Evolutionary conservation across 305 asterid species (phyloP), one percentile per base, ranked within the genome.

Genomic region (Galium porrigens): DNA sequence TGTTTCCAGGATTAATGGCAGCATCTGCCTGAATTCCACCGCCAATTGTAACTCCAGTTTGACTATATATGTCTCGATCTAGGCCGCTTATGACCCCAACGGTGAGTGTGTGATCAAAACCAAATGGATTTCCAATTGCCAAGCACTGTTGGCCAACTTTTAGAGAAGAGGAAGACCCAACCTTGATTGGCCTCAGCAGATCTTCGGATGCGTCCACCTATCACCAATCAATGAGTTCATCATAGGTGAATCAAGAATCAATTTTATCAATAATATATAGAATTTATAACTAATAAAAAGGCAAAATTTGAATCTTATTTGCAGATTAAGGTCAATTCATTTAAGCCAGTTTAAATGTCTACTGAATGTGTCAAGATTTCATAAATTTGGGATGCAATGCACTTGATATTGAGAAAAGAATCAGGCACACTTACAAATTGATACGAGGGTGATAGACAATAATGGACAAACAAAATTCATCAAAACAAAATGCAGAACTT

Each of bases 21-120:
- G 99, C 99, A 78, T 92, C 99, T 63, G 99, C 89, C 80, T 92
- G 99, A 67, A 92, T 84, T 54, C 99, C 97, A 65, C 96, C 99
- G 63, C 97, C 94, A 37, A 89, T 87, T 5, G 97, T 92, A 65
- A 92, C 97, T 68, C 99, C 97, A 61, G 95, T 75, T 85, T 87
- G 95, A 80, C 97, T 89, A 70, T 82, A 84, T 73, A 92, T 92
- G 77, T 92, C 99, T 76, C 99, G 82, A 78, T 92, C 84, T 42
- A 92, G 81, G 41, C 99, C 99, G 65, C 99, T 89, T 73, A 92
- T 77, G 79, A 92, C 95, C 61, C 99, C 99, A 64, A 86, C 94
- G 8, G 99, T 92, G 72, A 92, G 99, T 2, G 99, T 89, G 81
- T 92, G 99, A 71, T 92, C 99, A 60, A 92, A 92, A 53, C 99